Conservation (phyloP, 2,329 filamentous ascomycete species). For the Bipolaris zeicola region DNA sequence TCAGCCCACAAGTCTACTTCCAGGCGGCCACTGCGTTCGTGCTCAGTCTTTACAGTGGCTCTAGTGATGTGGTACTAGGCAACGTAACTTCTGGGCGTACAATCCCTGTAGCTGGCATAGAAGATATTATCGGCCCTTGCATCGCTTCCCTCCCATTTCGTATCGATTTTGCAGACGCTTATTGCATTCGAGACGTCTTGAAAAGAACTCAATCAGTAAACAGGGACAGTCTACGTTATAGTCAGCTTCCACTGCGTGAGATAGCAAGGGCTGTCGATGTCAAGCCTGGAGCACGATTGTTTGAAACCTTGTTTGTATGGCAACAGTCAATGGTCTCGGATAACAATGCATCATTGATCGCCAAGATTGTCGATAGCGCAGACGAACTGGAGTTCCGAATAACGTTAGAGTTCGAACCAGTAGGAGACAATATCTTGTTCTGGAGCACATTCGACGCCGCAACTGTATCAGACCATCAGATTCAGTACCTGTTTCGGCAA, state of each 20-base stretch:
- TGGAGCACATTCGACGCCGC: conserved; percentile 62
- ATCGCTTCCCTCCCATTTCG: conserved; percentile 76
- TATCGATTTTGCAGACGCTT: conserved; percentile 60
- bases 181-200: conserved; percentile 65
- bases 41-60: conserved; percentile 67
- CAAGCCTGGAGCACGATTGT: conserved; percentile 64
- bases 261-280: conserved; percentile 68
- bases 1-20: conserved; percentile 73
- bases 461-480: conserved; percentile 61
- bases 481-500: conserved; percentile 64
- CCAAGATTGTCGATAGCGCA: conserved; percentile 64
- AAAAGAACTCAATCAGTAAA: conserved; percentile 68
- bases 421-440: conserved; percentile 51
- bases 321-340: conserved; percentile 69
- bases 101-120: conserved; percentile 70
- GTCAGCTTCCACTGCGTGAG: conserved; percentile 67
- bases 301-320: conserved; percentile 82
- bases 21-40: conserved; percentile 73
- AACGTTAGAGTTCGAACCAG: conserved; percentile 76
- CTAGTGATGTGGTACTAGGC: conserved; percentile 72
- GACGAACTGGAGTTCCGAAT: conserved; percentile 80
- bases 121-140: conserved; percentile 78
- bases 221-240: conserved; percentile 68
- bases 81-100: conserved; percentile 83
- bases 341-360: conserved; percentile 37